phyloP scores from a whole-genome alignment of 805 yeast genomes.

The Jamesozyma rosinii region DNA sequence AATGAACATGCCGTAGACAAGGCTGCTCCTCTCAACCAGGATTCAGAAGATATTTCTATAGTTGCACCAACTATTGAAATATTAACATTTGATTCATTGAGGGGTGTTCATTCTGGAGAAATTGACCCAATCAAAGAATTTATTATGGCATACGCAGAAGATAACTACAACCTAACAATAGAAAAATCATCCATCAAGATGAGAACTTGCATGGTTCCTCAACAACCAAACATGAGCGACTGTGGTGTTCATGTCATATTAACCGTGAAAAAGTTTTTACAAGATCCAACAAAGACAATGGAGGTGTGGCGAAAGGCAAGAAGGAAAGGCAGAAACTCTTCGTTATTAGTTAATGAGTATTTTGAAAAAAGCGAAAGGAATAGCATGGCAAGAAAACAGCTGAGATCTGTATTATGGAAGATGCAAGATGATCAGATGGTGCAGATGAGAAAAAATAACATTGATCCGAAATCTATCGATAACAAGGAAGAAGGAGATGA shows the following conservation, averaged over 20 bases:
- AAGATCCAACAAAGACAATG: slow-evolving; percentile 40
- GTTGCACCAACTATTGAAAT: slow-evolving; percentile 32
- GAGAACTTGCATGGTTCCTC: slow-evolving; percentile 54
- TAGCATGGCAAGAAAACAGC: slow-evolving; percentile 18
- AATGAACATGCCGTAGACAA: neutral
- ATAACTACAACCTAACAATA: slow-evolving; percentile 44
- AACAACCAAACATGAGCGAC: slow-evolving; percentile 81
- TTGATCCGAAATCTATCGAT: slow-evolving; percentile 4
- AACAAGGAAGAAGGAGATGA: slow-evolving; percentile 6
- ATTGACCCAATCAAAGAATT: slow-evolving; percentile 50
- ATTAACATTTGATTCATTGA: slow-evolving; percentile 68
- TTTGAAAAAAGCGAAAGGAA: slow-evolving; percentile 23
- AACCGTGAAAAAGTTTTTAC: slow-evolving; percentile 52
- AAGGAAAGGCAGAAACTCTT: slow-evolving; percentile 12
- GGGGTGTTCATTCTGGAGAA: slow-evolving; percentile 43
- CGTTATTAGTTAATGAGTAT: slow-evolving; percentile 17
- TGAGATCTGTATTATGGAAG: slow-evolving; percentile 18
- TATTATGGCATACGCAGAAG: slow-evolving; percentile 59
- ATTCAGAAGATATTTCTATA: slow-evolving; percentile 11
- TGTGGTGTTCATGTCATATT: slow-evolving; percentile 90
- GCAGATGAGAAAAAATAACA: slow-evolving; percentile 4
- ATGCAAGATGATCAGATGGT: slow-evolving; percentile 18
- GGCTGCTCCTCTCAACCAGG: neutral
- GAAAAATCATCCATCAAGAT: slow-evolving; percentile 40
- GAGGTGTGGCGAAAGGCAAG: slow-evolving; percentile 37